These are phyloP conservation scores for Fonticula alba DNA, from an alignment of 78 protist species.

Conservation along the genomic window DNA sequence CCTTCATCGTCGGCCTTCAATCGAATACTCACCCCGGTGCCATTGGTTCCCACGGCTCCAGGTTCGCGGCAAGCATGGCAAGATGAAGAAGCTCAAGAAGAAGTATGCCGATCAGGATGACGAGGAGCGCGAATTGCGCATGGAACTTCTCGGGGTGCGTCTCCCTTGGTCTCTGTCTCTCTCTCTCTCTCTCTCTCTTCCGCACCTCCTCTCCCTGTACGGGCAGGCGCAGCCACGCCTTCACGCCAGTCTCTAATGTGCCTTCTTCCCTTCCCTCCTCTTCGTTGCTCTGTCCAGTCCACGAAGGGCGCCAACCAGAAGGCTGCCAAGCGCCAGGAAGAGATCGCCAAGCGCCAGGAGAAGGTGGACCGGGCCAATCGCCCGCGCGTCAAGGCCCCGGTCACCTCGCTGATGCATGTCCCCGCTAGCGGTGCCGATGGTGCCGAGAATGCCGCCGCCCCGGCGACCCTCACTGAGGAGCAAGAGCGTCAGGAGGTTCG, in stretches of 20 bases:
- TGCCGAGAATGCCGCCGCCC: neutral
- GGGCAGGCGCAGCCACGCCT: neutral
- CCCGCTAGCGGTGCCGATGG: neutral
- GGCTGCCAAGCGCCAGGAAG: neutral
- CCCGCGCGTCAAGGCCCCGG: neutral
- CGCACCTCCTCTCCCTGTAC: neutral
- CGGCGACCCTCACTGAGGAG: neutral
- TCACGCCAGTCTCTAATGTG: neutral
- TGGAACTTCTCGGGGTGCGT: slow-evolving; percentile 9
- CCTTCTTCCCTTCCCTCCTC: neutral
- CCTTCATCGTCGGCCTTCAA: no score
- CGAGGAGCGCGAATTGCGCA: slow-evolving; percentile 44
- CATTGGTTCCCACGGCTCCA: no score
- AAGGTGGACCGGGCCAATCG: neutral
- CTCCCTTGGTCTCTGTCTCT: neutral
- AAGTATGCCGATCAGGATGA: slow-evolving; percentile 81
- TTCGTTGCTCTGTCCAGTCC: neutral
- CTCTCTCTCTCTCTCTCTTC: neutral
- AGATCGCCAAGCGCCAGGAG: neutral
- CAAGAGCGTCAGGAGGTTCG: slow-evolving; percentile 1
- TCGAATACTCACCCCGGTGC: no score
- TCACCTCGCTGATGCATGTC: neutral
- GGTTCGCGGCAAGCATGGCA: slow-evolving; percentile 40
- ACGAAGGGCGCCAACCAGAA: neutral
- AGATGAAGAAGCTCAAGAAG: slow-evolving; percentile 55